Percentiles rank a stretch among this genome's conserved stretches.
Evolutionary conservation across 1,139 yeast genomes (phyloP).

Genomic region (Dujonia santamariae): DNA sequence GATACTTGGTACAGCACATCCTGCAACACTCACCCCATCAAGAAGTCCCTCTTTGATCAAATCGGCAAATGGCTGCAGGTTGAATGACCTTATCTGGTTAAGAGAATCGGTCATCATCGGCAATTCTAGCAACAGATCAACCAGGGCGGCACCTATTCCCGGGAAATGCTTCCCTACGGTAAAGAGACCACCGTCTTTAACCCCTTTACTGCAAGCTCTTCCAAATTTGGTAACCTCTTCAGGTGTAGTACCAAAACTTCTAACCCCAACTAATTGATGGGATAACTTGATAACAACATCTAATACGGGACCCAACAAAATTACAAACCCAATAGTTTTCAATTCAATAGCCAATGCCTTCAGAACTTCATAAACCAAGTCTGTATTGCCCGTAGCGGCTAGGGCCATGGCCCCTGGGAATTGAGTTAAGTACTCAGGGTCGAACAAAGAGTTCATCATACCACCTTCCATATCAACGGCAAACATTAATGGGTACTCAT

Average conservation of each 20-base stretch:
- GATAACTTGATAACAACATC: conserved; percentile 60
- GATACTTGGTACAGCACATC: conserved; percentile 65
- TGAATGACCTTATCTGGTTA: conserved; percentile 51
- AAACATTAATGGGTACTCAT: conserved; percentile 59
- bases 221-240: conserved; percentile 60
- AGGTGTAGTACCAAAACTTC: conserved; percentile 61
- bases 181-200: conserved; percentile 53
- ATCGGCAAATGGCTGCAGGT: conserved; percentile 51
- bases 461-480: conserved; percentile 84
- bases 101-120: conserved; percentile 60
- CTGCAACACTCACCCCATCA: conserved; percentile 64
- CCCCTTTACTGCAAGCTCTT: conserved; percentile 52
- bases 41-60: conserved; percentile 46
- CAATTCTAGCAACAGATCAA: conserved; percentile 54
- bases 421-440: conserved; percentile 51
- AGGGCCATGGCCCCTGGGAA: conserved; percentile 68
- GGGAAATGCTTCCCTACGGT: conserved; percentile 68
- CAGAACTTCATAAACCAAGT: conserved; percentile 51
- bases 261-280: conserved; percentile 57
- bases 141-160: conserved; percentile 62
- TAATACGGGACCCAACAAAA: conserved; percentile 61
- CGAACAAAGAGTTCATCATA: conserved; percentile 61
- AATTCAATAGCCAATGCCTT: conserved; percentile 57
- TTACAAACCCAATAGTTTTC: conserved; percentile 53
- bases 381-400: conserved; percentile 53